phyloP scores from a whole-genome alignment of 2,329 filamentous ascomycete genomes.

The Plenodomus lindquistii region DNA sequence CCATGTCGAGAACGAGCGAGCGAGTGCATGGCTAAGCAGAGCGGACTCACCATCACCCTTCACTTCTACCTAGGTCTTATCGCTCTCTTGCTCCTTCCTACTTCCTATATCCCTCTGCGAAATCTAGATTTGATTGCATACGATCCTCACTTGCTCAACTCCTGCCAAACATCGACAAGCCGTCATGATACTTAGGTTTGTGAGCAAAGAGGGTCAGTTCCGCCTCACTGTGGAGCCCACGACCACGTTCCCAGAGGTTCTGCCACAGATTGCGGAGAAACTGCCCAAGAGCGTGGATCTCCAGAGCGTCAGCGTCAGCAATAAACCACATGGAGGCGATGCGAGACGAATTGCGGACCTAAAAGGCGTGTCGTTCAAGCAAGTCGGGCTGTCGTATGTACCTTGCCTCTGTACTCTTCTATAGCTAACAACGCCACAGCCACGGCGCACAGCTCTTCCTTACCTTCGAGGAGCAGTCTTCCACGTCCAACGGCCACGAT shows the following conservation, averaged over 20 bases:
- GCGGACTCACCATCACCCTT: slow-evolving; percentile 4
- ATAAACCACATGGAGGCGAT: slow-evolving; percentile 63
- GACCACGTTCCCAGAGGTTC: slow-evolving; percentile 68
- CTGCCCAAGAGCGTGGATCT: slow-evolving; percentile 61
- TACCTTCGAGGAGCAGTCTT: slow-evolving; percentile 68
- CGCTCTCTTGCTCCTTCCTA: slow-evolving; percentile 1
- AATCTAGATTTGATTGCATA: slow-evolving; percentile 2
- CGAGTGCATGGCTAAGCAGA: neutral
- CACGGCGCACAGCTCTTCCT: slow-evolving; percentile 93
- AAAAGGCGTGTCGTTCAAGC: slow-evolving; percentile 58
- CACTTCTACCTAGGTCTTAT: slow-evolving; percentile 12
- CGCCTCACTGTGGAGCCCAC: slow-evolving; percentile 76
- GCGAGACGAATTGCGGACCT: slow-evolving; percentile 57
- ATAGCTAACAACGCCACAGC: slow-evolving; percentile 51
- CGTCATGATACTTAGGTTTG: slow-evolving; percentile 79
- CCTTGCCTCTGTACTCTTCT: slow-evolving; percentile 7
- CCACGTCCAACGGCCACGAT: slow-evolving; percentile 55
- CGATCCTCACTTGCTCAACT: neutral
- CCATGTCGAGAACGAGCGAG: slow-evolving; percentile 1
- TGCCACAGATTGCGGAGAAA: slow-evolving; percentile 61
- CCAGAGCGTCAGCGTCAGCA: slow-evolving; percentile 61
- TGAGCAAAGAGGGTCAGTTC: slow-evolving; percentile 78
- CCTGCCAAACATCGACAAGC: neutral
- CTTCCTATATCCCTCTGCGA: neutral
- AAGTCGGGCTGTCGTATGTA: slow-evolving; percentile 61